Base-by-base conservation (phyloP, 2,329 filamentous ascomycete species). In the Diaporthe capsici region DNA sequence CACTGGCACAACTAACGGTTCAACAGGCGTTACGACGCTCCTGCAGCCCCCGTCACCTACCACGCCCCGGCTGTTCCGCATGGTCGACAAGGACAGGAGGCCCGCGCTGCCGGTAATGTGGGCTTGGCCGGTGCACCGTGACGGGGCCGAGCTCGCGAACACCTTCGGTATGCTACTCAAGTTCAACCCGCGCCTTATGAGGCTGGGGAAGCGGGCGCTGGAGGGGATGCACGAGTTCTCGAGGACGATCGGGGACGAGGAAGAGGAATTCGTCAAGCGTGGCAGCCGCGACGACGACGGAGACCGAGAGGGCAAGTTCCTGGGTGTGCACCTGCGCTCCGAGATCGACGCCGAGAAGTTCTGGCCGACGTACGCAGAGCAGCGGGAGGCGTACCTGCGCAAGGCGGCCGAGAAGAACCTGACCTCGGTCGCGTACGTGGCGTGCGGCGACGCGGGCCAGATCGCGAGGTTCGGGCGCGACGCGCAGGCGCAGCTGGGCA, bases 71-170 rank as follows among this genome's bases (percentile, higher is more conserved):
- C 78, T 85, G 22, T 82, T 86, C 74, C 83, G 84, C 34, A 84
- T 86, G 76, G 82, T 82, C 74, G 72, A 74, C 67, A 55, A 68
- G 67, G 75, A 86, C 85, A 83, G 85, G 85, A 34, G 65, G 34
- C 65, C 65, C 5, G 49, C n/a, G 9, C 49, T 70, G 8, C 49
- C 65, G 8, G 85, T 86, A 6, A 83, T 86, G 55, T 86, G 83
- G 81, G 86, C 88, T 74, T 88, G 84, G 84, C 86, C 85, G 22
- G 83, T 85, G 22, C 86, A 84, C 74, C 84, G 84, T n/a, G 87
- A 89, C 77, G 86, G 87, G 0, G 85, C 87, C 10, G 87, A 87
- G 76, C 85, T 89, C 70, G 84, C 83, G 15, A 83, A 85, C 44
- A 86, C 85, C 0, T 88, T 87, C 58, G 85, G 86, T 0, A 81